phyloP scores from a whole-genome alignment of 2,329 filamentous ascomycete species.

The Achaetomium macrosporum region DNA sequence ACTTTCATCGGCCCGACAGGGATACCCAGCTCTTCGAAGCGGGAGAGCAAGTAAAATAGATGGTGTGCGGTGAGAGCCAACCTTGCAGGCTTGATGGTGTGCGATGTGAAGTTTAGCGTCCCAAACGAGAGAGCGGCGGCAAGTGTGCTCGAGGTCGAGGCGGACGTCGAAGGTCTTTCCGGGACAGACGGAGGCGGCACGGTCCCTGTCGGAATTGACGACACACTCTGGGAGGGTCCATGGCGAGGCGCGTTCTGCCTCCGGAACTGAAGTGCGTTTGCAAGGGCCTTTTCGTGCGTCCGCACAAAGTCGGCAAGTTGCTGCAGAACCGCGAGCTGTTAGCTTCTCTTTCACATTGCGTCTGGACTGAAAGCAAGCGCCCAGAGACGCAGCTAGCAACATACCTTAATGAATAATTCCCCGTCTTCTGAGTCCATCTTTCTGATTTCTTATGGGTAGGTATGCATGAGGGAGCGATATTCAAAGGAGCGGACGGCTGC shows the following conservation, averaged over 20 bases:
- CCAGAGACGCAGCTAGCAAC: conserved; percentile 18
- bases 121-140: conserved; percentile 84
- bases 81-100: conserved; percentile 81
- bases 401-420: conserved; percentile 80
- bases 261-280: conserved; percentile 86
- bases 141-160: conserved; percentile 67
- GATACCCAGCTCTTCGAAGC: conserved; percentile 88
- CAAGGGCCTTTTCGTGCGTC: conserved; percentile 93
- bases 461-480: conserved; percentile 40
- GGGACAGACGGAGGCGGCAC: conserved; percentile 52
- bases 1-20: conserved; percentile 94
- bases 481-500: conserved; percentile 21
- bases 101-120: conserved; percentile 76
- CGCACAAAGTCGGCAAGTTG: conserved; percentile 94
- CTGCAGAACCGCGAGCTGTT: conserved; percentile 45
- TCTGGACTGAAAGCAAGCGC: background rate
- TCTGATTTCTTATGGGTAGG: conserved; percentile 27
- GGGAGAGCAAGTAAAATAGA: conserved; percentile 90
- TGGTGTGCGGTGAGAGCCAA: conserved; percentile 92
- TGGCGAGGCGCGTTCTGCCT: conserved; percentile 65
- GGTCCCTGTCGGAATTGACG: conserved; percentile 42
- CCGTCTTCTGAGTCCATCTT: conserved; percentile 83
- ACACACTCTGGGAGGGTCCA: conserved; percentile 61
- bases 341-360: background rate
- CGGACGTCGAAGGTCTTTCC: conserved; percentile 58